Base-by-base conservation (phyloP, 2,329 filamentous ascomycete genomes). In the Aspergillus sp. region DNA sequence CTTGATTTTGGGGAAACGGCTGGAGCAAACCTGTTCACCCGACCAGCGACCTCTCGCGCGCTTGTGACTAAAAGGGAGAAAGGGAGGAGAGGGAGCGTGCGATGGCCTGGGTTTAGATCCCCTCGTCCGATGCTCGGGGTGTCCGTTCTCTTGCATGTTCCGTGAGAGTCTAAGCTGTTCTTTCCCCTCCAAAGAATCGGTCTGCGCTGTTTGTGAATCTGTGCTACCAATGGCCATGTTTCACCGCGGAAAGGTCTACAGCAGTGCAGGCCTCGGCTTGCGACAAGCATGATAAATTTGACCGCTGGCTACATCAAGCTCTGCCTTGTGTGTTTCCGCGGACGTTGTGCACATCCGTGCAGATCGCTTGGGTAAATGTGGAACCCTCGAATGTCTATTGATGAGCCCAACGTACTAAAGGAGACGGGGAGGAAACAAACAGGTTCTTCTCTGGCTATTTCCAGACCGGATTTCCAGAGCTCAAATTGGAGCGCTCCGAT, bases 211-310 rank as follows among this genome's bases (percentile, higher is more conserved):
- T 30, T 27, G 39, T 42, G 27, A 30, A 42, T 23, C 38, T 44
- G 39, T 55, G 17, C 53, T 25, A 44, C 53, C 53, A 21, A 36
- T 32, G 41, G 39, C 19, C 53, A 42, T 55, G 53, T 55, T 47
- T 55, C 53, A 55, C 25, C n/a, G 39, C 39, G 38, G 36, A 6
- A 17, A 25, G 27, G 39, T 39, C 53, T 42, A 55, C 39, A 27
- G 53, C 30, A 47, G 41, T 25, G 41, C 27, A 55, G 53, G 19
- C 39, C 25, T 55, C 41, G 51, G 39, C 53, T 47, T 21, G 41
- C 19, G 41, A 44, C 19, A 19, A 21, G 41, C 10, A 23, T 13
- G 41, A 4, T 19, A 21, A 10, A 44, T 21, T 44, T 21, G 17
- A 44, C n/a, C 41, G 8, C 19, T 44, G 41, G 41, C 41, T 44